These are phyloP conservation scores for Tricholoma hemisulphureum DNA, from an alignment of 768 basidiomycete species.

Conservation along the genomic window DNA sequence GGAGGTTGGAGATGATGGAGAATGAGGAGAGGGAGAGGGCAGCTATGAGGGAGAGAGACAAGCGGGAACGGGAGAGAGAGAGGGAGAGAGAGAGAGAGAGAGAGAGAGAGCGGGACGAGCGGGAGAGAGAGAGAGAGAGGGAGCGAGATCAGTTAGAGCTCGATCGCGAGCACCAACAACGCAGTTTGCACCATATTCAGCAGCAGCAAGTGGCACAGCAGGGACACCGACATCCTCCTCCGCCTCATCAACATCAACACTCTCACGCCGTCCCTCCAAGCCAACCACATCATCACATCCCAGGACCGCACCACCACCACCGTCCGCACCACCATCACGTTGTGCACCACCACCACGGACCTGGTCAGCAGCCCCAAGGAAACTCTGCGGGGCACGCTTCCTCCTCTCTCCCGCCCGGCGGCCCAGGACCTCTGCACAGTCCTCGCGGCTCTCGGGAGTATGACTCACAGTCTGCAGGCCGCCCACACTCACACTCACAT, in stretches of 20 bases:
- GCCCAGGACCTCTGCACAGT: slow-evolving; percentile 12
- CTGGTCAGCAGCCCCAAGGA: slow-evolving; percentile 15
- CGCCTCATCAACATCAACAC: slow-evolving; percentile 27
- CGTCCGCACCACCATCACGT: slow-evolving; percentile 54
- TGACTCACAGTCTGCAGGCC: slow-evolving; percentile 32
- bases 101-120: slow-evolving; percentile 11
- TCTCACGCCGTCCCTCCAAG: slow-evolving; percentile 28
- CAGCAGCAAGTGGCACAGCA: slow-evolving; percentile 32
- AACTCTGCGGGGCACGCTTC: slow-evolving; percentile 25
- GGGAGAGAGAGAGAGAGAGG: slow-evolving; percentile 21
- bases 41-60: slow-evolving; percentile 11
- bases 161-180: slow-evolving; percentile 26
- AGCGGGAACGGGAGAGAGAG: slow-evolving; percentile 16
- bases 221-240: slow-evolving; percentile 31
- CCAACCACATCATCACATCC: slow-evolving; percentile 30
- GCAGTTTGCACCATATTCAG: slow-evolving; percentile 33
- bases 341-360: slow-evolving; percentile 38
- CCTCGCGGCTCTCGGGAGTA: slow-evolving; percentile 28
- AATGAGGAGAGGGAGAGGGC: slow-evolving; percentile 24
- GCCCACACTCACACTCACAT: slow-evolving; percentile 25
- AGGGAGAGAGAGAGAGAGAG: slow-evolving; percentile 10
- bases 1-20: slow-evolving; percentile 19
- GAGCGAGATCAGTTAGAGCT: slow-evolving; percentile 24
- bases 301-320: slow-evolving; percentile 47
- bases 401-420: slow-evolving; percentile 30